These are phyloP conservation scores for Penicillium sp. DNA, from an alignment of 2,329 filamentous ascomycete species.

Conservation along the genomic window DNA sequence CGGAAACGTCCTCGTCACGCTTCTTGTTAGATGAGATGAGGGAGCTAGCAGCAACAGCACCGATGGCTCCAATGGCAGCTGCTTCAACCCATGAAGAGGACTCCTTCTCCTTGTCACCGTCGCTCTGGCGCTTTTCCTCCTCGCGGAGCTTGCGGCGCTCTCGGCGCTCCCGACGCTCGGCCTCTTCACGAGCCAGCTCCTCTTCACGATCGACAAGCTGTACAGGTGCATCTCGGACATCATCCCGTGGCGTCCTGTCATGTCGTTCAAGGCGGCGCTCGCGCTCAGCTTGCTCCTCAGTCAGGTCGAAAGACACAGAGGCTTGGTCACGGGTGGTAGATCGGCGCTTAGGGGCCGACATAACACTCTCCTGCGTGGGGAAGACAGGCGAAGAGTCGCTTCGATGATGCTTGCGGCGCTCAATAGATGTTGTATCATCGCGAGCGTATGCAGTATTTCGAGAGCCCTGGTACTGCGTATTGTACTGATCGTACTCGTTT, in stretches of 20 bases:
- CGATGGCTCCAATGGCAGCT: slow-evolving; percentile 56
- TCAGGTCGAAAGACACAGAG: slow-evolving; percentile 61
- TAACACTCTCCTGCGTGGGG: slow-evolving; percentile 35
- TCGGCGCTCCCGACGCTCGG: slow-evolving; percentile 24
- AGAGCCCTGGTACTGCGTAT: slow-evolving; percentile 18
- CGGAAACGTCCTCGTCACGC: slow-evolving; percentile 35
- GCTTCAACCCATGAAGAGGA: slow-evolving; percentile 39
- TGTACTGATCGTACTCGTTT: slow-evolving; percentile 27
- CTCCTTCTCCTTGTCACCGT: slow-evolving; percentile 33
- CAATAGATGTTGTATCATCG: slow-evolving; percentile 13
- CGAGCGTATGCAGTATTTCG: slow-evolving; percentile 21
- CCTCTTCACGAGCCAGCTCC: slow-evolving; percentile 26
- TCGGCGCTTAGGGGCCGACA: slow-evolving; percentile 37
- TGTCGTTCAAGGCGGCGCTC: slow-evolving; percentile 44
- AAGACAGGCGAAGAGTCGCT: slow-evolving; percentile 53
- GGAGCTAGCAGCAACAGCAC: slow-evolving; percentile 52
- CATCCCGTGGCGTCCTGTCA: slow-evolving; percentile 29
- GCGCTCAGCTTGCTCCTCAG: slow-evolving; percentile 58
- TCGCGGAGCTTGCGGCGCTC: slow-evolving; percentile 28
- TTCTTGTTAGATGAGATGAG: slow-evolving; percentile 39
- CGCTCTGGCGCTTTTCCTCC: slow-evolving; percentile 21
- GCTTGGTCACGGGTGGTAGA: slow-evolving; percentile 44
- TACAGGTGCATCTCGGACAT: slow-evolving; percentile 27
- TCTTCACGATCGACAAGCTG: slow-evolving; percentile 36
- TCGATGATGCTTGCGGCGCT: slow-evolving; percentile 38